Percentiles rank a stretch among this genome's conserved stretches.
Evolutionary conservation across 2,329 filamentous ascomycete species (phyloP).

Genomic region (Penicillium sp.): DNA sequence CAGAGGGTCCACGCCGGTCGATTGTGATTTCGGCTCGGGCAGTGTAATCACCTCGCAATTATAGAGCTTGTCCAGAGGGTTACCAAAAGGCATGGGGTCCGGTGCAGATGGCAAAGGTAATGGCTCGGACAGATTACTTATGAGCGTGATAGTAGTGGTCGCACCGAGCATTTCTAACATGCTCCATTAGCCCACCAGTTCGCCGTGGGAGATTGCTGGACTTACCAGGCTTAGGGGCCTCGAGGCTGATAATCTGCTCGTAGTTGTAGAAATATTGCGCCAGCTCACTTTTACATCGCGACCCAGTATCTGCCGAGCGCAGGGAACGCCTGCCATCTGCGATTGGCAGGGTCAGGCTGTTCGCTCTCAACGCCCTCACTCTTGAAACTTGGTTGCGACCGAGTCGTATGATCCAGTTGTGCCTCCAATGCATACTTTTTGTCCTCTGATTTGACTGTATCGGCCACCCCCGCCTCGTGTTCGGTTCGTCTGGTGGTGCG

Average conservation of each 20-base stretch:
- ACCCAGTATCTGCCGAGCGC: constrained; percentile 75
- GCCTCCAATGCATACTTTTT: neutral
- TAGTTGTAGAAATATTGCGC: constrained; percentile 89
- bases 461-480: neutral
- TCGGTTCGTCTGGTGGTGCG: constrained; percentile 14
- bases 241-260: constrained; percentile 86
- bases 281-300: constrained; percentile 84
- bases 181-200: neutral
- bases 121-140: constrained; percentile 52
- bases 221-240: constrained; percentile 69
- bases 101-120: constrained; percentile 20
- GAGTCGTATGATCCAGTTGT: neutral
- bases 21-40: constrained; percentile 5
- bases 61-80: constrained; percentile 36
- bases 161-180: constrained; percentile 62
- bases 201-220: neutral
- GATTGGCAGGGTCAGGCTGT: constrained; percentile 5
- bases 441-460: neutral
- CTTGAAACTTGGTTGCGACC: constrained; percentile 7
- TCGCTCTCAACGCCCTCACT: constrained; percentile 4
- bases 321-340: constrained; percentile 64
- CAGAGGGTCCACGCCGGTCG: constrained; percentile 49
- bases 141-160: constrained; percentile 67
- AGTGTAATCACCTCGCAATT: constrained; percentile 32
- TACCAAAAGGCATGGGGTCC: constrained; percentile 29